Base-by-base conservation (phyloP, 1,284 basidiomycete species). In the Cryptococcus sp. region DNA sequence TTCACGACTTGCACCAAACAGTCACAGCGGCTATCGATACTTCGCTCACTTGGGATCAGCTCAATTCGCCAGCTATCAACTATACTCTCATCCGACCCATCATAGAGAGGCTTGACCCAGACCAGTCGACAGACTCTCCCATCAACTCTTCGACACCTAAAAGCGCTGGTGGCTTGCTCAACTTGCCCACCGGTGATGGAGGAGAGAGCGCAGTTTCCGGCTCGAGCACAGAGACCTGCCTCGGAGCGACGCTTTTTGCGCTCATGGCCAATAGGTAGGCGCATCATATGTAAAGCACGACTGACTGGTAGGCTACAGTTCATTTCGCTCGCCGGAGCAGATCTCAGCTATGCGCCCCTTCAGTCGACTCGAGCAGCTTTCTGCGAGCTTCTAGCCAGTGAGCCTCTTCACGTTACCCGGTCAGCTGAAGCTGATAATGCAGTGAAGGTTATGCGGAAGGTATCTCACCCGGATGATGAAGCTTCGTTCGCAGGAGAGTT, bases 51-150 rank as follows among this genome's bases (percentile, higher is more conserved):
- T 91, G 87, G 88, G 87, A 89, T 14, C 85, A 88, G 63, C 76
- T 89, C 46, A 84, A 82, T 14, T 84, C 87, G 0, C 82, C 87
- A 2, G 86, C 90, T 59, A 80, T 93, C 72, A 87, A 88, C 64
- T 89, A 89, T 59, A 79, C 85, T 5, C 76, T 91, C 45, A 81
- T 91, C 24, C 80, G 87, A 10, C 89, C 89, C 0, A 72, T 91
- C 23, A 84, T 90, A 3, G 75, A 80, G 62, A 86, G 85, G 59
- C 90, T 87, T 28, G 40, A 53, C 74, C 83, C 86, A 12, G 18
- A 38, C 14, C 9, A 39, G 4, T 18, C 21, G 14, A 25, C 18
- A 3, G 21, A 23, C 19, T n/a, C 7, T 5, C 12, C 39, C 4
- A 5, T 14, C 11, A 12, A 23, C 77, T 85, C 40, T 76, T 80